Evolutionary conservation across 1,284 basidiomycete species (phyloP), one percentile per base, ranked within the genome.

Genomic region (Ustilago cynodontis): DNA sequence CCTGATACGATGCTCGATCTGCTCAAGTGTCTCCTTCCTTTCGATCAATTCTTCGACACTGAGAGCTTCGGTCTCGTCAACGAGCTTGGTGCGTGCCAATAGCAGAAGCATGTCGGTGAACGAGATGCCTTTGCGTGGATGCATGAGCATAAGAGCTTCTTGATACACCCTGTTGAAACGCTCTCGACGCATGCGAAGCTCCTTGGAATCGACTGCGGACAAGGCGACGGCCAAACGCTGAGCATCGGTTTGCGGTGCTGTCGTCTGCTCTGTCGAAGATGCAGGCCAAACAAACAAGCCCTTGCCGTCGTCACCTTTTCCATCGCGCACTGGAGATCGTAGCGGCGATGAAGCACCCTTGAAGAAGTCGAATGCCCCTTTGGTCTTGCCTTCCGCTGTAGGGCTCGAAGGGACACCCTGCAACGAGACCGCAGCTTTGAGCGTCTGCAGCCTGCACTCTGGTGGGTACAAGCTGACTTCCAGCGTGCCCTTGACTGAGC

Each of bases 31-130:
- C 11, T 64, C 62, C 9, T 82, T 74, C 8, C 83, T 67, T 50
- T 84, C 79, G 59, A 85, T 72, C 13, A 85, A 74, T 62, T 86
- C 85, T 20, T 81, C 77, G 26, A 85, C 61, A 45, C 74, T 75
- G 31, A 86, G 69, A 20, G 84, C 81, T 11, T 77, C 69, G 6
- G 51, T 90, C 84, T 97, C 94, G 67, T 94, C 90, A 77, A 98
- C 94, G 65, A 98, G 88, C 86, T 94, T 96, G 87, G 98, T 92
- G 84, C 97, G 95, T 0, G 94, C 93, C 35, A 99, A 88, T 60
- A 98, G 87, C 52, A 93, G 85, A 14, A 98, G 89, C 94, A 98
- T 97, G 49, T 92, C 90, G 7, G 91, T 94, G 87, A 98, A 98
- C 20, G 94, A 93, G 70, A 99, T 93, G 10, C 95, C 81, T n/a